Percentiles rank a stretch among this genome's conserved stretches.
Conservation (phyloP, 2,329 filamentous ascomycete genomes). For the Sordariomycetes sp. region DNA sequence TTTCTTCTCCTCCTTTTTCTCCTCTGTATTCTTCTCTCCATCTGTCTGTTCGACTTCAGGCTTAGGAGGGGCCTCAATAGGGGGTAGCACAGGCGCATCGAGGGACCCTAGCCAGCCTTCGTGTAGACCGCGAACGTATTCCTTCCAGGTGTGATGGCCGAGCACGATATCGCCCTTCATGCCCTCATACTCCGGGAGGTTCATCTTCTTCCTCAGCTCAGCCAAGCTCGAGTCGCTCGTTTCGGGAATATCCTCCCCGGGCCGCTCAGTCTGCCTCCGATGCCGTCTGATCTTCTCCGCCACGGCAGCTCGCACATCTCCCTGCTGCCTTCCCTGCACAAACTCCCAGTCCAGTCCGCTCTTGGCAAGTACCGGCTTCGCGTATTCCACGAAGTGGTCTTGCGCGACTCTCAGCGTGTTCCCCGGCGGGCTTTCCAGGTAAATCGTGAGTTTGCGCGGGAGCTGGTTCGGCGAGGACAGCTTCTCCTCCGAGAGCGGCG, state of each 20-base stretch:
- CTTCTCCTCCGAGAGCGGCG: constrained; percentile 71
- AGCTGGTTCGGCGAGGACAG: constrained; percentile 60
- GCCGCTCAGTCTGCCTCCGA: constrained; percentile 48
- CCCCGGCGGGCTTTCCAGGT: constrained; percentile 75
- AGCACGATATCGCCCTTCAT: constrained; percentile 78
- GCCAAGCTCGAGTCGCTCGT: constrained; percentile 48
- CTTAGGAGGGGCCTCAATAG: constrained; percentile 11
- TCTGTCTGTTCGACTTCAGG: constrained; percentile 9
- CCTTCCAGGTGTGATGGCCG: constrained; percentile 92
- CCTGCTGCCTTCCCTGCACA: constrained; percentile 81
- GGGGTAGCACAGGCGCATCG: constrained; percentile 41
- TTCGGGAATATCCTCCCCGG: constrained; percentile 37
- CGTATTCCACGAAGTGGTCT: constrained; percentile 91
- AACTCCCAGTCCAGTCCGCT: constrained; percentile 95
- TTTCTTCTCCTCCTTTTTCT: constrained; percentile 39
- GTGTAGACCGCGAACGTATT: constrained; percentile 86
- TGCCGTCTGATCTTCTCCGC: constrained; percentile 77
- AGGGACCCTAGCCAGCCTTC: constrained; percentile 93
- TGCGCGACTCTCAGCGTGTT: constrained; percentile 79
- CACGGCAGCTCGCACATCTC: constrained; percentile 80
- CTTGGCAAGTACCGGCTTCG: constrained; percentile 85
- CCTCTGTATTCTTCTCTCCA: constrained; percentile 30
- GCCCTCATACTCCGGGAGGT: constrained; percentile 63
- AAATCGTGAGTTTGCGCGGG: constrained; percentile 78
- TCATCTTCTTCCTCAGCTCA: constrained; percentile 53